phyloP scores from a whole-genome alignment of 371 early-diverging fungal species.

The Batrachochytrium dendrobatidis region DNA sequence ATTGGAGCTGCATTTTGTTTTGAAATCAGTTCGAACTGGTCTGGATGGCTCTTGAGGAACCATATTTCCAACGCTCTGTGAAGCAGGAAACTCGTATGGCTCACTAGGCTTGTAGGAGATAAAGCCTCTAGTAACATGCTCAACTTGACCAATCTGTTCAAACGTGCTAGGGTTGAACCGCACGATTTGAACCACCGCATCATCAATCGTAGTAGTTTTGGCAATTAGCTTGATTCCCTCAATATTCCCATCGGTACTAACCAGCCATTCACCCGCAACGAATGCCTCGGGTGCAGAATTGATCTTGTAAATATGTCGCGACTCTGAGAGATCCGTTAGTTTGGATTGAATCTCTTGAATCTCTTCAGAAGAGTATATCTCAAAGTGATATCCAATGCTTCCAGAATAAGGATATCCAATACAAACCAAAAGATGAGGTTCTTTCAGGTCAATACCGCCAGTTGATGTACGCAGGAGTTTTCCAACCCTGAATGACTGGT shows the following conservation, averaged over 20 bases:
- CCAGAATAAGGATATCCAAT: conserved; percentile 23
- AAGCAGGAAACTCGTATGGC: conserved; percentile 28
- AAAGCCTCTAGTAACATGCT: conserved; percentile 25
- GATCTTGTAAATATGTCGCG: not conserved
- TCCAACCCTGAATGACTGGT: conserved; percentile 21
- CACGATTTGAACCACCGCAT: conserved; percentile 10
- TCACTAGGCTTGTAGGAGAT: conserved; percentile 26
- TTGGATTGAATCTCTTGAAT: conserved; percentile 2
- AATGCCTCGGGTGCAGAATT: conserved; percentile 11
- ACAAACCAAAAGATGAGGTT: conserved; percentile 26
- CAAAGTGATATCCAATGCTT: conserved; percentile 20
- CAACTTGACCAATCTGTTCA: conserved; percentile 23
- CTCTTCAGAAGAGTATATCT: conserved; percentile 18
- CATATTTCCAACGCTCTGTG: conserved; percentile 20
- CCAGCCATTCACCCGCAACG: conserved; percentile 30
- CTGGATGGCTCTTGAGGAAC: conserved; percentile 1
- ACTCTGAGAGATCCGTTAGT: conserved; percentile 15
- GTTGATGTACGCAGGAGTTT: conserved; percentile 27
- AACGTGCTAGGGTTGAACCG: conserved; percentile 20
- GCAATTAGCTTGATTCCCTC: conserved; percentile 22
- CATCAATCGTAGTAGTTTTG: conserved; percentile 23
- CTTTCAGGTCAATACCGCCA: conserved; percentile 10
- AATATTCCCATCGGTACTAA: conserved; percentile 17
- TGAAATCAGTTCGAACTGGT: conserved; percentile 6
- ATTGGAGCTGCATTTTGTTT: not conserved